phyloP scores from a whole-genome alignment of 2,329 filamentous ascomycete genomes.

The Phaeosphaeriaceae sp. region DNA sequence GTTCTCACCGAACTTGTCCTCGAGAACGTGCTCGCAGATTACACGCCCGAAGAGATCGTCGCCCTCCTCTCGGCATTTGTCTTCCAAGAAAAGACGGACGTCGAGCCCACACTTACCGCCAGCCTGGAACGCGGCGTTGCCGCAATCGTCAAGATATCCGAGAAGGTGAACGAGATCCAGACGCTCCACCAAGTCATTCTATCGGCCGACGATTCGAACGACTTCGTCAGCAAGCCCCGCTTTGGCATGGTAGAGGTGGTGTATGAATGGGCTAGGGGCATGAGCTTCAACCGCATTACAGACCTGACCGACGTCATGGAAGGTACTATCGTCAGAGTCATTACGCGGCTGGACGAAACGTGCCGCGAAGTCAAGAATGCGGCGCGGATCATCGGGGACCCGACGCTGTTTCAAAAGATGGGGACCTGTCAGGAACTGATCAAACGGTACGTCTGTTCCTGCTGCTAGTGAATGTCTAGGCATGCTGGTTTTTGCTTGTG shows the following conservation, averaged over 20 bases:
- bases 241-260: constrained; percentile 98
- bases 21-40: constrained; percentile 94
- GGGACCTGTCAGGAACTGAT: constrained; percentile 97
- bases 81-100: constrained; percentile 95
- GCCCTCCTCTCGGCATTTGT: constrained; percentile 93
- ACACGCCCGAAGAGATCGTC: constrained; percentile 95
- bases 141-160: constrained; percentile 86
- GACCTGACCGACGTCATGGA: constrained; percentile 95
- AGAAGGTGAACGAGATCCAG: constrained; percentile 91
- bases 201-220: constrained; percentile 86
- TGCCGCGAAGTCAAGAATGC: constrained; percentile 98
- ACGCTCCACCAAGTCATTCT: constrained; percentile 91
- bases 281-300: constrained; percentile 98
- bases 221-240: constrained; percentile 84
- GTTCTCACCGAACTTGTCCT: constrained; percentile 95
- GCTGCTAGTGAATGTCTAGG: constrained; percentile 1
- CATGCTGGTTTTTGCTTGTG: neutral
- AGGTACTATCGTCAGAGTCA: constrained; percentile 94
- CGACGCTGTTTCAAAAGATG: constrained; percentile 94
- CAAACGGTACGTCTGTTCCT: constrained; percentile 76
- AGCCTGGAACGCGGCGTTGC: constrained; percentile 82
- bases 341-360: constrained; percentile 92
- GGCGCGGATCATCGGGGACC: constrained; percentile 92
- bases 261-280: constrained; percentile 96
- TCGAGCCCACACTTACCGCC: constrained; percentile 79